Conservation (phyloP, 2,329 filamentous ascomycete species). For the Botrytis fragariae region DNA sequence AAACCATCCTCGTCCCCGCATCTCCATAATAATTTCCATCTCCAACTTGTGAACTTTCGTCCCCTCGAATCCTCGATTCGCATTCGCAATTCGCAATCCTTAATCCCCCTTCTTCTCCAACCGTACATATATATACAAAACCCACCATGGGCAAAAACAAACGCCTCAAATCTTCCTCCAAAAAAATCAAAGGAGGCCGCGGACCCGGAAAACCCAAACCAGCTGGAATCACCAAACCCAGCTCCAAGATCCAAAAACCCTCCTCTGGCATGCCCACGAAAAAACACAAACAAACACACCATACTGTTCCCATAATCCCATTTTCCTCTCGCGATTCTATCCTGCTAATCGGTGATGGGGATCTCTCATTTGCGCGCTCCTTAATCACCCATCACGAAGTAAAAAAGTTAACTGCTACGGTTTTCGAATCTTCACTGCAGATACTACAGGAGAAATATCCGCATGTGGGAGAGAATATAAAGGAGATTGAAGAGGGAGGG, state of each 20-base stretch:
- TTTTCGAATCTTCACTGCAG: slow-evolving; percentile 55
- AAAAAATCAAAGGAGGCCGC: slow-evolving; percentile 7
- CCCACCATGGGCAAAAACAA: slow-evolving; percentile 2
- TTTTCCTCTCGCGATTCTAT: slow-evolving; percentile 66
- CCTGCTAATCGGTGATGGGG: slow-evolving; percentile 75
- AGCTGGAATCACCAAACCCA: neutral
- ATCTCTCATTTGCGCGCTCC: slow-evolving; percentile 73
- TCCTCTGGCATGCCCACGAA: neutral
- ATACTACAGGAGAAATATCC: slow-evolving; percentile 73
- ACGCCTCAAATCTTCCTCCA: neutral
- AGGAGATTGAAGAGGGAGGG: slow-evolving; percentile 48
- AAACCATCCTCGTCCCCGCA: neutral
- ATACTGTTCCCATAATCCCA: slow-evolving; percentile 57
- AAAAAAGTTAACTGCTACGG: slow-evolving; percentile 65
- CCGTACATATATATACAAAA: neutral
- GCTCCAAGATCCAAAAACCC: neutral
- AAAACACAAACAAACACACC: slow-evolving; percentile 27
- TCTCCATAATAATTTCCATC: neutral
- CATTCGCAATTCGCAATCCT: neutral
- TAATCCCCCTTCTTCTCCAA: neutral
- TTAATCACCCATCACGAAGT: slow-evolving; percentile 65
- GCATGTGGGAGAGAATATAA: slow-evolving; percentile 59
- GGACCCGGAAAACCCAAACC: neutral
- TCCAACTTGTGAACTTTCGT: neutral
- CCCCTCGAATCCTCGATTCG: neutral